Evolutionary conservation across 2,329 filamentous ascomycete species (phyloP).

Genomic region (Cyclaneusma minus): DNA sequence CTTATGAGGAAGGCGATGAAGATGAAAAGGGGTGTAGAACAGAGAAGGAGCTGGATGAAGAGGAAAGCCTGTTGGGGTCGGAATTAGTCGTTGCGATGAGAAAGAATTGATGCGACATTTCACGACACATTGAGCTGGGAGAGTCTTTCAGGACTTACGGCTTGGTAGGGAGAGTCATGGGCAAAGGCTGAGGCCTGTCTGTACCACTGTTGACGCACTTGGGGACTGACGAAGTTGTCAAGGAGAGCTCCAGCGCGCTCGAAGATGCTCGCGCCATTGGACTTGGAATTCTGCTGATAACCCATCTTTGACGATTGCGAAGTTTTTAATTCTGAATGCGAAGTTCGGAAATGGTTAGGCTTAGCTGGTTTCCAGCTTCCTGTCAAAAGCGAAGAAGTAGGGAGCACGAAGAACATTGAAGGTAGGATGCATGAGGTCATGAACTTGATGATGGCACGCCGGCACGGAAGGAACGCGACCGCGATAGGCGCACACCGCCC

Average conservation of each 20-base stretch:
- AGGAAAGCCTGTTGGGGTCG: conserved; percentile 43
- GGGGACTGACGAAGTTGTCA: conserved; percentile 40
- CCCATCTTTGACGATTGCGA: too few relatives aligned
- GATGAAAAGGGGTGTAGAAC: conserved; percentile 49
- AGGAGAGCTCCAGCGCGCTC: conserved; percentile 16
- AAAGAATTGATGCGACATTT: background rate
- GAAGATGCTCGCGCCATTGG: too few relatives aligned
- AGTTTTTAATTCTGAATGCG: too few relatives aligned
- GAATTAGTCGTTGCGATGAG: background rate
- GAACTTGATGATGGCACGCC: too few relatives aligned
- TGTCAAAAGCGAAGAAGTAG: too few relatives aligned
- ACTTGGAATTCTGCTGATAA: too few relatives aligned
- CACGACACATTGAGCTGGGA: background rate
- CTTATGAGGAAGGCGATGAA: conserved; percentile 52
- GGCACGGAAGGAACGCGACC: too few relatives aligned
- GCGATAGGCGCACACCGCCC: too few relatives aligned
- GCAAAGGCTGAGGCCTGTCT: conserved; percentile 39
- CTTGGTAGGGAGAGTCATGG: conserved; percentile 48
- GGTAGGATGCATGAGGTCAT: too few relatives aligned
- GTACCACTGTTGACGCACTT: conserved; percentile 40
- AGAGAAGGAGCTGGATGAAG: conserved; percentile 45
- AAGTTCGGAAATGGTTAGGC: too few relatives aligned
- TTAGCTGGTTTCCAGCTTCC: too few relatives aligned
- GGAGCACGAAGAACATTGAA: too few relatives aligned
- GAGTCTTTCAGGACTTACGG: conserved; percentile 31